Base-by-base conservation (phyloP, 2,329 filamentous ascomycete genomes). In the Fusarium duplospermum region DNA sequence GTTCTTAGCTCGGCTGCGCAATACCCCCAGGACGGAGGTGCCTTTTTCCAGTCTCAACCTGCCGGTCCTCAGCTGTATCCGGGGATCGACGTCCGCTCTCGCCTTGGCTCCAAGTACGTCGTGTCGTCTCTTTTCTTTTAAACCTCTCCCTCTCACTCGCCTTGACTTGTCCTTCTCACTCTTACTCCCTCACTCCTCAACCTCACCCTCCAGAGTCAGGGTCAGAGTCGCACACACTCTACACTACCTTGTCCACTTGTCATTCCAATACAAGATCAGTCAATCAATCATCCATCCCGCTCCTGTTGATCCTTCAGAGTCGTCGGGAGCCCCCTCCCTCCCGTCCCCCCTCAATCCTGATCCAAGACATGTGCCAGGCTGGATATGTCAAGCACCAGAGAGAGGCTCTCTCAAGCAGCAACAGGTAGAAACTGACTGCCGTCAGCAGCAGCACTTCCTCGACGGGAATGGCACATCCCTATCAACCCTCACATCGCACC, bases 381-480 rank as follows among this genome's bases (percentile, higher is more conserved):
- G 38, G 60, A 64, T 63, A 70, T 65, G 57, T 57, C 47, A 70
- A 61, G 58, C 27, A 61, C 38, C 29, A 47, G 61, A 61, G 60
- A 63, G 42, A 70, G 27, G 47, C 42, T 45, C 54, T 58, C 62
- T 57, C 36, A 22, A 64, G 56, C 36, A 54, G 52, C 64, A 67
- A 52, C 56, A 66, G 59, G 40, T 63, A 69, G 42, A 66, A 71
- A 75, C 73, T 78, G 64, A 79, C 75, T 69, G 70, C 62, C 45
- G 57, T 62, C 78, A 81, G 76, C 78, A 89, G 84, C 83, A 88
- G 82, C 80, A 84, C 83, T 66, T 83, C 88, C 64, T 85, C 86
- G 69, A 84, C 86, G 84, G 87, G 87, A 79, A 90, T 90, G 87
- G 86, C 87, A 84, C 87, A 89, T 86, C 84, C 84, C 82, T 88